phyloP scores from a whole-genome alignment of 1,284 basidiomycete genomes.

The Inonotus hispidus region DNA sequence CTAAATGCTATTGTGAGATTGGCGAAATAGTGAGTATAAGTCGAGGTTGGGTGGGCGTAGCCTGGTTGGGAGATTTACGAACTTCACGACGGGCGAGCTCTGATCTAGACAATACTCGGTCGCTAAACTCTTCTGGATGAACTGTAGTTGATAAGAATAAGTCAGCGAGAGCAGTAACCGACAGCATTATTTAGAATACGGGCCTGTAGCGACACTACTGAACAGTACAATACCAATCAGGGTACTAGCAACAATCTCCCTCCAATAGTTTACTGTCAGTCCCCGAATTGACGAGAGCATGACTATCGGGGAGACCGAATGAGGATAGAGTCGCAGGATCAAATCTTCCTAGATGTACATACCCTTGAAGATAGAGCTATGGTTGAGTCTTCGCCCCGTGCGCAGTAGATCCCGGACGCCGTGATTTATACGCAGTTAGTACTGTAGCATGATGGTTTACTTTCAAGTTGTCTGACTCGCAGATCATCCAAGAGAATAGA shows the following conservation, averaged over 20 bases:
- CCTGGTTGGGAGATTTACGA: not conserved
- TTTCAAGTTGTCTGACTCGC: no score
- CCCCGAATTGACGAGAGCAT: not conserved
- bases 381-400: not conserved
- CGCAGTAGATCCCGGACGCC: not conserved
- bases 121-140: constrained; percentile 12
- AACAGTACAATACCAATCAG: not conserved
- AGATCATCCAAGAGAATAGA: no score
- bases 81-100: constrained; percentile 15
- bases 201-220: not conserved
- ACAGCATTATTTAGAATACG: not conserved
- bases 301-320: no score
- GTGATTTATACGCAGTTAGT: not conserved
- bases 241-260: not conserved
- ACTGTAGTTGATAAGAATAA: not conserved
- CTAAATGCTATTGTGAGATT: constrained; percentile 1
- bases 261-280: not conserved
- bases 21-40: no score
- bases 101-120: not conserved
- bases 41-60: no score
- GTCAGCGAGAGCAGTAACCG: not conserved
- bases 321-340: not conserved
- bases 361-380: not conserved
- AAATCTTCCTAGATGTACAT: not conserved
- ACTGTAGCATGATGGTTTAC: not conserved